Base-by-base conservation (phyloP, 345 rosid species). In the Eucalyptus albens region DNA sequence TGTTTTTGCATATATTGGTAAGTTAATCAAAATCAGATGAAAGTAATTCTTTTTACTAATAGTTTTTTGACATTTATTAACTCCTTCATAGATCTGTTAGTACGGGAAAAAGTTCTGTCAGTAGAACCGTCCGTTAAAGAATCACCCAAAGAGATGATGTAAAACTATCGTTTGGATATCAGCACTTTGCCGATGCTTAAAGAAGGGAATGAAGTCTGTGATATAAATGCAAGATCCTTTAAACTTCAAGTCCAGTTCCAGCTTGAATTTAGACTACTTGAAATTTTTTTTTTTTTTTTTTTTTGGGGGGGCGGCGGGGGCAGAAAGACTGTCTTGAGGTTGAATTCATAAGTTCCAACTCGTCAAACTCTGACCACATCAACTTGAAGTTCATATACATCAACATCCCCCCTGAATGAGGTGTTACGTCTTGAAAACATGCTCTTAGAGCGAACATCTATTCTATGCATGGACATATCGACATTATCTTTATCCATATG, bases 261-360 rank as follows among this genome's bases (percentile, higher is more conserved):
- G 19, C 10, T 65, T 65, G 77, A 65, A 29, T 15, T 37, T 37
- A 29, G 72, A n/a, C 37, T n/a, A 14, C 56, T 53, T 19, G 4
- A 4, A 53, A 51, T 1, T 16, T 16, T 16, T 6, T 50, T 15
- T n/a, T n/a, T n/a, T n/a, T n/a, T n/a, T n/a, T n/a, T n/a, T n/a
- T n/a, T n/a, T 6, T 1, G 3, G 19, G 19, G 19, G 50, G 11
- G 13, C 4, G 12, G 13, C 0, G 50, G 15, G 50, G 15, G 6
- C 16, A 2, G 53, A 50, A 15, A 50, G 53, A 50, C 56, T 19
- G 56, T 65, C n/a, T 65, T n/a, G 9, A 15, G 8, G 77, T 65
- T 15, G 37, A n/a, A 65, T 65, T 65, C 77, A n/a, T 31, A 19
- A 11, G 26, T 72, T 37, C 45, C 82, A 10, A 72, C 82, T 72